Percentiles rank a stretch among this genome's conserved stretches.
Evolutionary conservation across 148 eudicot species (phyloP).

Genomic region (Heliamphora exappendiculata): DNA sequence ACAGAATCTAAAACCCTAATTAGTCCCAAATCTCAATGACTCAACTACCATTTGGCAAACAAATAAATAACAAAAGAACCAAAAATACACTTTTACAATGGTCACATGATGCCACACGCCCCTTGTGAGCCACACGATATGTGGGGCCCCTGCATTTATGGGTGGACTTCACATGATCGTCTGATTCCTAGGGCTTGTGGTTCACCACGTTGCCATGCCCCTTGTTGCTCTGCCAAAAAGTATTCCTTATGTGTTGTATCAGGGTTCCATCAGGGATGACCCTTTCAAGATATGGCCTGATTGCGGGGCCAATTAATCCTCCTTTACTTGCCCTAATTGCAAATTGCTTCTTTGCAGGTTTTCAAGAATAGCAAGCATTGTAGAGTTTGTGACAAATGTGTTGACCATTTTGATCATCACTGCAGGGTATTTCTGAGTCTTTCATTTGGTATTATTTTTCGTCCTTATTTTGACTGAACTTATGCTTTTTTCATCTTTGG

Average conservation of each 20-base stretch:
- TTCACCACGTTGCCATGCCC: no score
- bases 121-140: no score
- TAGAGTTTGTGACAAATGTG: conserved; percentile 99
- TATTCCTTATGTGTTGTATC: background rate
- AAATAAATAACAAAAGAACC: no score
- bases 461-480: background rate
- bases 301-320: background rate
- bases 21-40: no score
- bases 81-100: no score
- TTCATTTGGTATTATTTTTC: background rate
- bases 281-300: background rate
- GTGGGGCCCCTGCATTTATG: no score
- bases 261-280: background rate
- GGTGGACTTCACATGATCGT: no score
- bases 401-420: conserved; percentile 85
- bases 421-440: conserved; percentile 65
- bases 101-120: no score
- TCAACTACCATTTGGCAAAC: no score
- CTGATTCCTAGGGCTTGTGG: no score
- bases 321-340: conserved; percentile 7
- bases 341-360: conserved; percentile 49
- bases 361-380: conserved; percentile 99
- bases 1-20: no score
- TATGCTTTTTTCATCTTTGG: conserved; percentile 11
- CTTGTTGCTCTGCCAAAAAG: no score